A percentile compares a stretch with the other conserved stretches of the same genome.
Evolutionary conservation across 306 rosid species (phyloP).

Genomic region (Abrus precatorius): DNA sequence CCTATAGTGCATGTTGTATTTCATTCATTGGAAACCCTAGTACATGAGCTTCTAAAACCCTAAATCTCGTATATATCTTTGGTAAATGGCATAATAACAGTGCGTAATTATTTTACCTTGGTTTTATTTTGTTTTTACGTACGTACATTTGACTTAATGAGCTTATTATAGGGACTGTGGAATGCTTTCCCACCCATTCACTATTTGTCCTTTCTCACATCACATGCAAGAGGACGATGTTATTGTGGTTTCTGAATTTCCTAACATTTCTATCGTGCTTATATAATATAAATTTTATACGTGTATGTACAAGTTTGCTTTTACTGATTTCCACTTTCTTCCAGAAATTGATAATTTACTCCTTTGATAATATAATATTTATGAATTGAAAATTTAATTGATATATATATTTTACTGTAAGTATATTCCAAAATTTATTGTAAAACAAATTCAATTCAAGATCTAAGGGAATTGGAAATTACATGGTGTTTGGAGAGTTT

Average conservation of each 20-base stretch:
- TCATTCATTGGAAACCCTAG: conserved; percentile 51
- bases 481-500: conserved; percentile 8
- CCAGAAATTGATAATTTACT: conserved; percentile 21
- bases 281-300: neutral
- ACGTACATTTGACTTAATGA: neutral
- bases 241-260: conserved; percentile 26
- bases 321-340: conserved; percentile 39
- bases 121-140: neutral
- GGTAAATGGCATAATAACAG: neutral
- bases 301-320: conserved; percentile 34
- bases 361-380: neutral
- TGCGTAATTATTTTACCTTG: neutral
- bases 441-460: conserved; percentile 16
- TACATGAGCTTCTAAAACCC: conserved; percentile 46
- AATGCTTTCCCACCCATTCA: conserved; percentile 35
- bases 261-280: conserved; percentile 1
- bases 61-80: conserved; percentile 19
- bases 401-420: neutral
- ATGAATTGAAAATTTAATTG: conserved; percentile 12
- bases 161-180: conserved; percentile 33
- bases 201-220: conserved; percentile 38
- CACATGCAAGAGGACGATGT: conserved; percentile 41
- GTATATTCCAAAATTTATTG: neutral
- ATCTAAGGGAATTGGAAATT: conserved; percentile 7
- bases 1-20: neutral